Evolutionary conservation across 2,329 filamentous ascomycete species (phyloP).

Genomic region (Cytospora leucostoma): DNA sequence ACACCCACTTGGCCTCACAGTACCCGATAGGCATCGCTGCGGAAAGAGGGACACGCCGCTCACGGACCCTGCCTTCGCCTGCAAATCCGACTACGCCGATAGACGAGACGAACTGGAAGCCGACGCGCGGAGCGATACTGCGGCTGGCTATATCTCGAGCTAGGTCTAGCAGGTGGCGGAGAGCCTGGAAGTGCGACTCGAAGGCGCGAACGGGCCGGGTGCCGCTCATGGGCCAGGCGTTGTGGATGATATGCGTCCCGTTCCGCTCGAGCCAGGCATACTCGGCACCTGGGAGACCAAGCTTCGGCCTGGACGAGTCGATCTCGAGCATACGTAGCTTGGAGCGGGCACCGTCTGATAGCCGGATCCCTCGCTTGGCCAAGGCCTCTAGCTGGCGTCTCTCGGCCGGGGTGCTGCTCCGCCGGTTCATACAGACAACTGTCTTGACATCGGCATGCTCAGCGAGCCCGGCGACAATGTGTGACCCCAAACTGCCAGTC

Average conservation of each 20-base stretch:
- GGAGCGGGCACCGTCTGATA: constrained; percentile 9
- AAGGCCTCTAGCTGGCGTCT: constrained; percentile 39
- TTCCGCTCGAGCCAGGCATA: constrained; percentile 41
- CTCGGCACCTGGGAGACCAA: constrained; percentile 43
- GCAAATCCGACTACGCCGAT: constrained; percentile 30
- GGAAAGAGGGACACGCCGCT: constrained; percentile 42
- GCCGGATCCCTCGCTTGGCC: constrained; percentile 15
- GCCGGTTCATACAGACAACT: constrained; percentile 50
- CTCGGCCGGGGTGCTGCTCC: constrained; percentile 28
- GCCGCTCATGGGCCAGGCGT: constrained; percentile 53
- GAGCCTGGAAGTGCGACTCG: constrained; percentile 45
- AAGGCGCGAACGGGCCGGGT: constrained; percentile 43
- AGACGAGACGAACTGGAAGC: constrained; percentile 47
- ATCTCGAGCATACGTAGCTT: constrained; percentile 47
- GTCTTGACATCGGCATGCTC: constrained; percentile 32
- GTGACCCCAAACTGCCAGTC: constrained; percentile 42
- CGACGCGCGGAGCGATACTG: constrained; percentile 25
- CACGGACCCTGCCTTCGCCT: constrained; percentile 41
- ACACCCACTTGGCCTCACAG: constrained; percentile 52
- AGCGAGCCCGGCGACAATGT: constrained; percentile 39
- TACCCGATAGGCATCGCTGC: constrained; percentile 50
- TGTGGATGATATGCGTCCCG: constrained; percentile 40
- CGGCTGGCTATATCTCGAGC: constrained; percentile 31
- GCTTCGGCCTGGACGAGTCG: constrained; percentile 42
- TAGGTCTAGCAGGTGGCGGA: constrained; percentile 51